These are phyloP conservation scores for Chaetomidium leptoderma DNA, from an alignment of 495 filamentous ascomycete genomes.

Conservation along the genomic window DNA sequence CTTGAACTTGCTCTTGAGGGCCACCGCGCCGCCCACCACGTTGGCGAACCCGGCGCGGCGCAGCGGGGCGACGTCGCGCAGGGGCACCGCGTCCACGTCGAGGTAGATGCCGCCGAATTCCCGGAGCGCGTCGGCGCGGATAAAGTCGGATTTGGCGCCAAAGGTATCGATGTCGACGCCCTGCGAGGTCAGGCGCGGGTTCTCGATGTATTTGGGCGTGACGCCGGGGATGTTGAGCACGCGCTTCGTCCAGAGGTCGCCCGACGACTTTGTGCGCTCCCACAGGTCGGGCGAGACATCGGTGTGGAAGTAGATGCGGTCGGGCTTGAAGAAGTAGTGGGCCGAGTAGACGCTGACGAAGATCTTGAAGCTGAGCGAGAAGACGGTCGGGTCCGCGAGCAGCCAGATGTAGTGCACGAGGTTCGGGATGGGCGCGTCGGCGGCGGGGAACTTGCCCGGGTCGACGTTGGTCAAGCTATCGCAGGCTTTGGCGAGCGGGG, in stretches of 20 bases:
- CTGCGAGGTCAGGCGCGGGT: constrained; percentile 12
- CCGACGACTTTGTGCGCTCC: constrained; percentile 12
- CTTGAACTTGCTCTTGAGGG: constrained; percentile 6
- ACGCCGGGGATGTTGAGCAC: constrained; percentile 19
- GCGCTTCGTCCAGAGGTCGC: constrained; percentile 21
- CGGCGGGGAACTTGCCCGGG: background rate
- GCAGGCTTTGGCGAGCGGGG: constrained; percentile 9
- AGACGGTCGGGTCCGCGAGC: constrained; percentile 19
- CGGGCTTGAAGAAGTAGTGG: constrained; percentile 20
- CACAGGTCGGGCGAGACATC: constrained; percentile 20
- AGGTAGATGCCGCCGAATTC: constrained; percentile 25
- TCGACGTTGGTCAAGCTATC: background rate
- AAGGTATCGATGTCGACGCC: constrained; percentile 17
- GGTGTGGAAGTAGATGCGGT: constrained; percentile 29
- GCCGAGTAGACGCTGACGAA: constrained; percentile 28
- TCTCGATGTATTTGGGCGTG: constrained; percentile 12
- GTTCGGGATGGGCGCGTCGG: constrained; percentile 22
- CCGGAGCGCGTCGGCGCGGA: constrained; percentile 16
- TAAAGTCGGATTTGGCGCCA: constrained; percentile 23
- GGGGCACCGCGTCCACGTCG: constrained; percentile 21
- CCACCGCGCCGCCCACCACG: constrained; percentile 19
- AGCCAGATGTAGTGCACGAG: constrained; percentile 32
- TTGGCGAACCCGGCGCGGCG: constrained; percentile 23
- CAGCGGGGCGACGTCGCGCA: constrained; percentile 18
- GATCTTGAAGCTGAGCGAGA: constrained; percentile 21